phyloP scores from a whole-genome alignment of 2,329 filamentous ascomycete genomes.

The Fusarium sp. region DNA sequence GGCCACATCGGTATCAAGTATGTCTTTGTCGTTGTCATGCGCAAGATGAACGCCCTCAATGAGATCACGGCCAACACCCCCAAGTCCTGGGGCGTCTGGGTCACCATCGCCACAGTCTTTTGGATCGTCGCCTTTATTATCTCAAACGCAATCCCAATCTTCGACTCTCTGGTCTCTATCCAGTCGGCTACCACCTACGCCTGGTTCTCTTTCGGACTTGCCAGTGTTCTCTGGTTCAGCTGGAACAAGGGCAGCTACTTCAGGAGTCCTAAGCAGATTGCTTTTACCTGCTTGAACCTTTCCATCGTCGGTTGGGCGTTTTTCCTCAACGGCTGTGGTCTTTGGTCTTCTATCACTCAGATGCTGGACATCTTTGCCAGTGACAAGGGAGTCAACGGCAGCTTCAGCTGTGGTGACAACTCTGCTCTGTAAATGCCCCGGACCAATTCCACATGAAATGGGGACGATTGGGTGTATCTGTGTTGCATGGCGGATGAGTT shows the following conservation, averaged over 20 bases:
- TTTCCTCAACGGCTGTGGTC: conserved; percentile 30
- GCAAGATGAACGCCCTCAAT: conserved; percentile 11
- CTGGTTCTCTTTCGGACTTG: conserved; percentile 36
- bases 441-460: neutral
- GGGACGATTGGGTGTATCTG: neutral
- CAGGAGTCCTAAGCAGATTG: conserved; percentile 18
- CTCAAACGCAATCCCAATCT: conserved; percentile 38
- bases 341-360: conserved; percentile 31
- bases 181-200: conserved; percentile 32
- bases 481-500: neutral
- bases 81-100: conserved; percentile 38
- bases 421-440: neutral
- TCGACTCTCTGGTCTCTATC: conserved; percentile 38
- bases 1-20: conserved; percentile 39
- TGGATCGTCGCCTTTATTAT: conserved; percentile 35
- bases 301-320: conserved; percentile 24
- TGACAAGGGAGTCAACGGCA: conserved; percentile 2
- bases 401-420: conserved; percentile 25
- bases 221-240: conserved; percentile 21
- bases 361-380: conserved; percentile 23
- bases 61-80: conserved; percentile 22
- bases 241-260: conserved; percentile 14
- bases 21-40: conserved; percentile 15
- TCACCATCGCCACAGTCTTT: conserved; percentile 29
- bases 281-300: conserved; percentile 22